A percentile compares a stretch with the other conserved stretches of the same genome.
Evolutionary conservation across 805 yeast genomes (phyloP).

Genomic region (Yueomyces sinensis): DNA sequence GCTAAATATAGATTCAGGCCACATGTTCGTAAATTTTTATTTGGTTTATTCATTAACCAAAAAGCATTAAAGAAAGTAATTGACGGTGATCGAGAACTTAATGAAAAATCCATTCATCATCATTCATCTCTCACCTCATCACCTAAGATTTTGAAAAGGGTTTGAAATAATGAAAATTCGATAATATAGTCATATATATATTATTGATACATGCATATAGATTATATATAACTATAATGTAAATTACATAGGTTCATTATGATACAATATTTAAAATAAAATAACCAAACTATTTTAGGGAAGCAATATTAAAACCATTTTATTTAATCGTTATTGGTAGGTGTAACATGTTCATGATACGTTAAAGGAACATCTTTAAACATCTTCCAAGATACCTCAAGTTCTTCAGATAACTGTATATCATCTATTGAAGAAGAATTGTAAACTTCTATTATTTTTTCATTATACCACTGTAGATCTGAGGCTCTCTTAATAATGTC

Average conservation of each 20-base stretch:
- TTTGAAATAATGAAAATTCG: too few species aligned
- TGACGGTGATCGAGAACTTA: constrained; percentile 32
- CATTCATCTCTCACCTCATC: too few species aligned
- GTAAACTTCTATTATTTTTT: constrained; percentile 7
- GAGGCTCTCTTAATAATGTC: constrained; percentile 10
- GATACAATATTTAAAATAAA: too few species aligned
- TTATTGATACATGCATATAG: too few species aligned
- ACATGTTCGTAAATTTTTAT: constrained; percentile 48
- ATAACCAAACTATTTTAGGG: too few species aligned
- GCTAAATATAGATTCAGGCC: constrained; percentile 49
- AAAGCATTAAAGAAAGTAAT: constrained; percentile 39
- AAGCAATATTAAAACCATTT: too few species aligned
- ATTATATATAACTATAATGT: too few species aligned
- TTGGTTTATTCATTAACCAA: constrained; percentile 47
- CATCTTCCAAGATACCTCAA: constrained; percentile 15
- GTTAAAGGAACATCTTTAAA: constrained; percentile 18
- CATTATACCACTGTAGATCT: constrained; percentile 18
- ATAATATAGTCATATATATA: too few species aligned
- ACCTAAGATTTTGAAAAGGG: too few species aligned
- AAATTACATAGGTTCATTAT: too few species aligned
- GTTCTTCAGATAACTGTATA: constrained; percentile 14
- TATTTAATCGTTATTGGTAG: not conserved
- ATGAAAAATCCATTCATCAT: too few species aligned
- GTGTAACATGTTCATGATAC: constrained; percentile 12
- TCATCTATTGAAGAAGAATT: constrained; percentile 1